These are phyloP conservation scores for Capillidium heterosporum DNA, from an alignment of 371 early-diverging fungal genomes.

Conservation along the genomic window DNA sequence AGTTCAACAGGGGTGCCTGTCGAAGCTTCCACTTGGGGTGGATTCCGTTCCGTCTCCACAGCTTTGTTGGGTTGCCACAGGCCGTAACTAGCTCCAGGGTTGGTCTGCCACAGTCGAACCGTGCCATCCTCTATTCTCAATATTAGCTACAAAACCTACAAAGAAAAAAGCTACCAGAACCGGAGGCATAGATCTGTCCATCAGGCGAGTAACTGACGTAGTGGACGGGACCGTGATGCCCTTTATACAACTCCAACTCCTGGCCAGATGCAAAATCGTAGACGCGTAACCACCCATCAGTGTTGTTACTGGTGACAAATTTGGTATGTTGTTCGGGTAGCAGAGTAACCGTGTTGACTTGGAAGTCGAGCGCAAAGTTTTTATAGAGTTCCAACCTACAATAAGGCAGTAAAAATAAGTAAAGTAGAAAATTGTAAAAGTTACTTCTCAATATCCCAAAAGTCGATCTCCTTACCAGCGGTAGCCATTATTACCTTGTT, in stretches of 20 bases:
- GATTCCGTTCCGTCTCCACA: too few relatives aligned
- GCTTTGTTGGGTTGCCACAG: slow-evolving; percentile 34
- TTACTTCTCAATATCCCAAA: slow-evolving; percentile 35
- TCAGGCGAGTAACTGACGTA: slow-evolving; percentile 78
- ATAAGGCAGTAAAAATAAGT: background rate
- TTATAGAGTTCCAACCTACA: background rate
- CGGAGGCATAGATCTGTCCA: slow-evolving; percentile 74
- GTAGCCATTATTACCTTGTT: slow-evolving; percentile 46
- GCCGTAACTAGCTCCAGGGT: slow-evolving; percentile 46
- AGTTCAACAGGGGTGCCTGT: too few relatives aligned
- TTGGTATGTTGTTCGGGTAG: slow-evolving; percentile 44
- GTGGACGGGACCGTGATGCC: slow-evolving; percentile 76
- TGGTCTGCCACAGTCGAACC: slow-evolving; percentile 48
- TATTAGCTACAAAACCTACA: background rate
- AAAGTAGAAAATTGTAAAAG: background rate
- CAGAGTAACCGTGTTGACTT: slow-evolving; percentile 54
- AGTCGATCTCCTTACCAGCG: slow-evolving; percentile 48
- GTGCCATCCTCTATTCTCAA: slow-evolving; percentile 43
- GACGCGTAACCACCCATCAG: slow-evolving; percentile 62
- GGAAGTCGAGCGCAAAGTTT: slow-evolving; percentile 21
- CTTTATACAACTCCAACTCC: slow-evolving; percentile 59
- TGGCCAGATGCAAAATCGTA: slow-evolving; percentile 52
- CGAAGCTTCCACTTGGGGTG: too few relatives aligned
- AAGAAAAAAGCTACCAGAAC: slow-evolving; percentile 27
- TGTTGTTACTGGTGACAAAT: slow-evolving; percentile 56